phyloP scores from a whole-genome alignment of 495 filamentous ascomycete species.

The Penicillium antarcticum region DNA sequence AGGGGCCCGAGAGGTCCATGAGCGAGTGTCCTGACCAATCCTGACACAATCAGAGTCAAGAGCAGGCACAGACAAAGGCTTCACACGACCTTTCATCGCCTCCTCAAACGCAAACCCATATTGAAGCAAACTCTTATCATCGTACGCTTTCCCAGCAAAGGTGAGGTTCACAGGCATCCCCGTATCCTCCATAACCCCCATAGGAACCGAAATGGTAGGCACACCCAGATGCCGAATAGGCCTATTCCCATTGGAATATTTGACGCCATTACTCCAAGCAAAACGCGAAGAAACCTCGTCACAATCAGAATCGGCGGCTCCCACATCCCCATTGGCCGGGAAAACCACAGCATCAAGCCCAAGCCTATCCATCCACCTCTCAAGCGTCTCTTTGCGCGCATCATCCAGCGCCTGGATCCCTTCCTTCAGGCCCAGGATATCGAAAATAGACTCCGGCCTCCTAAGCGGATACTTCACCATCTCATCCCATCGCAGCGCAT shows the following conservation, averaged over 20 bases:
- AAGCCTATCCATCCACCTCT: constrained; percentile 32
- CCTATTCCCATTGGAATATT: constrained; percentile 35
- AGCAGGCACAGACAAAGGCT: constrained; percentile 20
- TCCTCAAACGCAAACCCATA: constrained; percentile 33
- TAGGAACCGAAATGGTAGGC: constrained; percentile 34
- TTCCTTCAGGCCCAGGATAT: constrained; percentile 25
- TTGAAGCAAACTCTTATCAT: constrained; percentile 25
- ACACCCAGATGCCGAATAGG: constrained; percentile 35
- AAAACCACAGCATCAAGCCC: constrained; percentile 35
- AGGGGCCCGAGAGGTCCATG: background rate
- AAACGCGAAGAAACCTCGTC: constrained; percentile 22
- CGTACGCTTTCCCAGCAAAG: constrained; percentile 34
- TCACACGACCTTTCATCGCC: constrained; percentile 20
- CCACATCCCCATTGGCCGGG: constrained; percentile 32
- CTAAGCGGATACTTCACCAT: constrained; percentile 31
- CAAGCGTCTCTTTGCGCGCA: constrained; percentile 28
- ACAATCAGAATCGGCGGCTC: constrained; percentile 26
- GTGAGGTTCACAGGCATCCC: constrained; percentile 35
- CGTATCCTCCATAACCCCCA: constrained; percentile 37
- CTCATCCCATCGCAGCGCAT: constrained; percentile 29
- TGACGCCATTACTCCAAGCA: constrained; percentile 35
- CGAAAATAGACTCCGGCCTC: constrained; percentile 22
- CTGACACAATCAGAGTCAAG: constrained; percentile 26
- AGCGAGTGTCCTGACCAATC: background rate
- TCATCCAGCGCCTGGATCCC: constrained; percentile 27